Conservation (phyloP, 192 early-diverging fungal genomes). For the Cetraspora pellucida region DNA sequence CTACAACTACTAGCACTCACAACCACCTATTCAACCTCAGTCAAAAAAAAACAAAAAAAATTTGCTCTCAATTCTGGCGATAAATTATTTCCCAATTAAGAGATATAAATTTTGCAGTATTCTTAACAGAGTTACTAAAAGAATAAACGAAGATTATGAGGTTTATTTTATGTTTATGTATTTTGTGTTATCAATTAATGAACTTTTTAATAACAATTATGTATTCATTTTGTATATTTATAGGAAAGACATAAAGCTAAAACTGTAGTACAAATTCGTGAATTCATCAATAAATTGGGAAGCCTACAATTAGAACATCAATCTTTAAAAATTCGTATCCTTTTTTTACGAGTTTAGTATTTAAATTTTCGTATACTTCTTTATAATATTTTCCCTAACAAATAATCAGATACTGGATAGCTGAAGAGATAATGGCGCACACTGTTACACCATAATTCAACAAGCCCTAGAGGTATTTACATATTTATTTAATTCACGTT, state of each 20-base stretch:
- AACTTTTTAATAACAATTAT: not conserved
- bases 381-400: constrained; percentile 3
- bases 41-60: too few relatives aligned
- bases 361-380: not conserved
- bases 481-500: not conserved
- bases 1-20: constrained; percentile 30
- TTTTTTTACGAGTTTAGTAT: constrained; percentile 29
- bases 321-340: constrained; percentile 74
- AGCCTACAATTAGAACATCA: constrained; percentile 86
- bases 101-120: constrained; percentile 89
- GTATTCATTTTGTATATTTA: not conserved
- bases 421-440: constrained; percentile 79
- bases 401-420: constrained; percentile 68
- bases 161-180: constrained; percentile 36
- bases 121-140: constrained; percentile 80
- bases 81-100: constrained; percentile 80
- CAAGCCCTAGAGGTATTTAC: constrained; percentile 68
- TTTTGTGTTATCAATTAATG: not conserved
- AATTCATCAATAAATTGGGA: constrained; percentile 87
- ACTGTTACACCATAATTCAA: constrained; percentile 86
- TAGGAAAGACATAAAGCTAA: constrained; percentile 85
- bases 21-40: constrained; percentile 37
- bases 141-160: constrained; percentile 88
- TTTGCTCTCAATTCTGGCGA: constrained; percentile 81
- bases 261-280: constrained; percentile 88